Evolutionary conservation across 176 grass and related monocot species (phyloP), one percentile per base, ranked within the genome.

Genomic region (Avena eriantha): DNA sequence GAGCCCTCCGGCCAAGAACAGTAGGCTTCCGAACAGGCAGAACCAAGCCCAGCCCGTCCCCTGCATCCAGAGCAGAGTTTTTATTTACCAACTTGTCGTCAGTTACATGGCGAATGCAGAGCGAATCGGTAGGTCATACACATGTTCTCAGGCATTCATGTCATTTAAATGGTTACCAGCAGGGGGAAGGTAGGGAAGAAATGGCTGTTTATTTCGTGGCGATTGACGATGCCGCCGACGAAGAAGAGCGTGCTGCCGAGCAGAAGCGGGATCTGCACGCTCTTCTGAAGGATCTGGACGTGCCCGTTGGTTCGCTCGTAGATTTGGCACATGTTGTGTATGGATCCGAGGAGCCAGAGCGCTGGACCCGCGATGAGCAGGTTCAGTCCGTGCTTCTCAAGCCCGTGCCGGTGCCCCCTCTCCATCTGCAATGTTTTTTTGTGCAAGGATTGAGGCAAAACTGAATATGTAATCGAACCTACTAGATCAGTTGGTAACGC

Each of bases 261-360:
- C 7, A 96, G 86, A 10, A 93, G 58, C 2, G 96, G 93, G 47
- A 95, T 33, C 53, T 94, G 93, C 2, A 98, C 96, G 63, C 90
- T 84, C 79, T 96, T 98, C 71, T 98, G 93, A 31, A 94, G 87
- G 77, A 98, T 91, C 83, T 96, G 96, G 71, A 94, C 76, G 66
- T 93, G 86, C 1, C 88, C 92, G 66, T 82, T 91, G 29, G 93
- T 88, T 18, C 88, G 88, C 80, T 98, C 86, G 41, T 96, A 98
- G n/a, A 88, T 69, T 77, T 98, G 93, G 64, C 87, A 96, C 21
- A 91, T 82, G 87, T 92, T 94, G 67, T 92, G 92, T 23, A 93
- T 68, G 3, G 93, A 98, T 5, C 96, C 93, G 7, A 94, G 78
- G 73, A 77, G 56, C 93, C 92, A 94, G 13, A 94, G 86, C 8